Percentiles rank a stretch among this genome's conserved stretches.
These are phyloP conservation scores for Suhomyces anneliseae DNA, from an alignment of 1,139 yeast genomes.

Conservation along the genomic window DNA sequence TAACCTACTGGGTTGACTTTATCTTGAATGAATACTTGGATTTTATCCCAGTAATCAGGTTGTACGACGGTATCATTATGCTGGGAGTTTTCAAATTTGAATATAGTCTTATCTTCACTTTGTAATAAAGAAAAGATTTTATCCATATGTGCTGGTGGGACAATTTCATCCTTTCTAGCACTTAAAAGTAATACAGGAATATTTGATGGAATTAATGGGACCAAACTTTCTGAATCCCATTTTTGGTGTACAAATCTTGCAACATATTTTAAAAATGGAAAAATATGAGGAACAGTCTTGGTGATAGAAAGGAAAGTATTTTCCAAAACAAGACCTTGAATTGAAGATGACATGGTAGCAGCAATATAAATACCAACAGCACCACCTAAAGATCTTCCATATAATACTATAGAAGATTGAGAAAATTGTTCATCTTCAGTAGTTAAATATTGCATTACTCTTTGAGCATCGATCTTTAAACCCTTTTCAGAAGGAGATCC, in stretches of 20 bases:
- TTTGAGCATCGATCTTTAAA: constrained; percentile 76
- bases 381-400: constrained; percentile 93
- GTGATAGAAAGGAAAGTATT: constrained; percentile 81
- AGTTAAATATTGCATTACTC: constrained; percentile 61
- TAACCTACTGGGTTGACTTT: constrained; percentile 44
- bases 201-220: constrained; percentile 49
- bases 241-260: constrained; percentile 68
- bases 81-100: constrained; percentile 56
- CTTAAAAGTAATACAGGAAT: constrained; percentile 72
- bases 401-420: constrained; percentile 59
- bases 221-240: constrained; percentile 77
- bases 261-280: constrained; percentile 65
- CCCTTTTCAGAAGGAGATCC: constrained; percentile 81
- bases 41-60: constrained; percentile 70
- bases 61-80: constrained; percentile 83
- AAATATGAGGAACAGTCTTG: constrained; percentile 78
- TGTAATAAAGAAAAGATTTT: constrained; percentile 52
- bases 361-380: constrained; percentile 90
- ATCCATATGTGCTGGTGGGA: constrained; percentile 85
- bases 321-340: constrained; percentile 73
- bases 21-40: constrained; percentile 54
- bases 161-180: constrained; percentile 83
- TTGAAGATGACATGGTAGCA: constrained; percentile 46
- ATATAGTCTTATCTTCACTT: constrained; percentile 46
- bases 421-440: constrained; percentile 53